A percentile compares a stretch with the other conserved stretches of the same genome.
These are phyloP conservation scores for Firmiana major DNA, from an alignment of 345 rosid species.

Conservation along the genomic window DNA sequence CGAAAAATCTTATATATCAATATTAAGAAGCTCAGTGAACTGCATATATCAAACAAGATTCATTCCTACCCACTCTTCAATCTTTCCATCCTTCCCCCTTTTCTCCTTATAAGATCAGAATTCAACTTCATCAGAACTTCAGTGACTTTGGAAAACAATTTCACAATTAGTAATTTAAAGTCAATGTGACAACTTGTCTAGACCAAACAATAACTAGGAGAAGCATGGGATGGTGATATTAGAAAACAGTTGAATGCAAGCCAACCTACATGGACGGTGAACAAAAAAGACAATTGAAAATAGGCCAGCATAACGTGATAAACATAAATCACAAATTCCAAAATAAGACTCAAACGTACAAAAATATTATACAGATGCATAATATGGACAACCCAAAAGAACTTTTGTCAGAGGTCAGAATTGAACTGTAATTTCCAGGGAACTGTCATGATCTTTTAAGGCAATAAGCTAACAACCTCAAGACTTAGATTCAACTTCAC, in stretches of 20 bases:
- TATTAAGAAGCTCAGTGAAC: not conserved
- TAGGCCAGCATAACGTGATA: not conserved
- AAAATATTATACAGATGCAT: not conserved
- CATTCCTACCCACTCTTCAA: not conserved
- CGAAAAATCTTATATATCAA: not conserved
- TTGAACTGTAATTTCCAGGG: not conserved
- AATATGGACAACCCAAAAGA: slow-evolving; percentile 1
- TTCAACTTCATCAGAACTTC: not conserved
- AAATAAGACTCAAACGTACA: not conserved
- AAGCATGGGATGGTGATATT: not conserved
- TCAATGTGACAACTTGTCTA: not conserved
- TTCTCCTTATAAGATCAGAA: not conserved
- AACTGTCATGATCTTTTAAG: not conserved
- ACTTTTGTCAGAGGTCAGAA: not conserved
- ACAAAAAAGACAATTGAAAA: not conserved
- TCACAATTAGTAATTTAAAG: not conserved
- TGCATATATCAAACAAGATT: not conserved
- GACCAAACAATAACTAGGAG: not conserved
- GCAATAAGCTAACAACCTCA: slow-evolving; percentile 46
- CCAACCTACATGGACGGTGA: not conserved
- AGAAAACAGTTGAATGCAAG: not conserved
- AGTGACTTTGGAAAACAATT: not conserved
- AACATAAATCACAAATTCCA: not conserved
- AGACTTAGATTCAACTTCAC: slow-evolving; percentile 59
- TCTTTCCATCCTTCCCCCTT: not conserved